Evolutionary conservation across 2,329 filamentous ascomycete genomes (phyloP), one percentile per base, ranked within the genome.

Genomic region (Scedosporium aurantiacum): DNA sequence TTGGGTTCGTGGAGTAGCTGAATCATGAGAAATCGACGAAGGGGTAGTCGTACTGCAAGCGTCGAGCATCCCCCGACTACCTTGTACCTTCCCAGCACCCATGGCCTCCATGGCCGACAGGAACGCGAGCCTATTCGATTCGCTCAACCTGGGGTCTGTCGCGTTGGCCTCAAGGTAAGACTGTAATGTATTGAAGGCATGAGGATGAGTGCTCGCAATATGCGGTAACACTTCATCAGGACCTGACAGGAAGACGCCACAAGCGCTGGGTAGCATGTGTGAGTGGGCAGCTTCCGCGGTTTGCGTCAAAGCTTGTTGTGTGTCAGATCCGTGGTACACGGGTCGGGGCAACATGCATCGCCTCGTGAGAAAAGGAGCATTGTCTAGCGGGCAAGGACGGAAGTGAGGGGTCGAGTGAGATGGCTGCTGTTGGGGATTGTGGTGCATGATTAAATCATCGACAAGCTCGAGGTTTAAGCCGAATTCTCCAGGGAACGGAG

Each of bases 311-410:
- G 27, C 23, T 45, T 58, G 57, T 32, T 40, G 54, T n/a, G 63
- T 41, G 3, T 57, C 57, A 12, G 63, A 25, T 50, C 65, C 65
- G 50, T 63, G 43, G 40, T 63, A 63, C 40, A 63, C 62, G 25
- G 63, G 61, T 10, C 64, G 63, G 37, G 66, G 66, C 27, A 67
- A 55, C 27, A 64, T 65, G 54, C 66, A 67, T n/a, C 61, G 62
- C 3, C 65, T 57, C 4, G 64, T 61, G 62, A 60, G 62, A 8
- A 64, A 60, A 37, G 57, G 27, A 28, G 60, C 52, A 57, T 66
- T 64, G 45, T 66, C 62, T 12, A 63, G 61, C 43, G 62, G 60
- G 41, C 64, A 65, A 41, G 60, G 59, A 5, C 63, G 63, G 16
- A 61, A 61, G 21, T 65, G 61, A 43, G 63, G 61, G 32, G 52